phyloP scores from a whole-genome alignment of 495 filamentous ascomycete species.

The Astrocystis sublimbata region DNA sequence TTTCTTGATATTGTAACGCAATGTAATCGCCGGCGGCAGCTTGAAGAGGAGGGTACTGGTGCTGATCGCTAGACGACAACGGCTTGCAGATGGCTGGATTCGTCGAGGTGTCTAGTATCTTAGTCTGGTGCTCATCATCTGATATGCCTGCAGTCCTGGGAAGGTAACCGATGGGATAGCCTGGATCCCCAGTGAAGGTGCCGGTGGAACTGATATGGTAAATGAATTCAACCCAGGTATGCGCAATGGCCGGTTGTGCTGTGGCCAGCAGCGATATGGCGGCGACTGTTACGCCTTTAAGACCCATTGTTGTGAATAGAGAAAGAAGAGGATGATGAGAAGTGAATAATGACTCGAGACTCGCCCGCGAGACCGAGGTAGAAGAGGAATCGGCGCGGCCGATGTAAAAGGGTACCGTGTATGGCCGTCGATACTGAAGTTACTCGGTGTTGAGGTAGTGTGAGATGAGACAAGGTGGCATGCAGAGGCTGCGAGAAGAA shows the following conservation, averaged over 20 bases:
- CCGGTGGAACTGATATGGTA: constrained; percentile 70
- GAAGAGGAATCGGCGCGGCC: neutral
- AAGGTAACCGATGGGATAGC: constrained; percentile 66
- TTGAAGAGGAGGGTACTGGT: constrained; percentile 61
- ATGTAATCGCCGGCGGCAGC: constrained; percentile 68
- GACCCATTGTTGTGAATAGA: constrained; percentile 17
- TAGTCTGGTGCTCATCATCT: constrained; percentile 45
- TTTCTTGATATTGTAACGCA: constrained; percentile 77
- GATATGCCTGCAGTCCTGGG: constrained; percentile 50
- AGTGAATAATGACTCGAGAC: neutral
- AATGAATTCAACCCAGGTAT: constrained; percentile 80
- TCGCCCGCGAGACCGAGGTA: constrained; percentile 15
- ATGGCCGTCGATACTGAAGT: constrained; percentile 17
- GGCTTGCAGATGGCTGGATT: constrained; percentile 46
- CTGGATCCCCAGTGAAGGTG: constrained; percentile 65
- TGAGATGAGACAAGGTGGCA: neutral
- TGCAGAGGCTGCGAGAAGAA: neutral
- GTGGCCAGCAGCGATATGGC: constrained; percentile 39
- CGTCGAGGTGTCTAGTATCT: constrained; percentile 43
- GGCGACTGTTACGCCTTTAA: constrained; percentile 18
- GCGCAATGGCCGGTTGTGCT: constrained; percentile 47
- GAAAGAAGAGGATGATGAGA: neutral
- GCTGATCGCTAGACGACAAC: constrained; percentile 52
- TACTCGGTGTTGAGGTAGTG: neutral
- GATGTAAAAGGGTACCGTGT: constrained; percentile 8